Evolutionary conservation across 306 rosid species (phyloP).

Genomic region (Prunus mume): DNA sequence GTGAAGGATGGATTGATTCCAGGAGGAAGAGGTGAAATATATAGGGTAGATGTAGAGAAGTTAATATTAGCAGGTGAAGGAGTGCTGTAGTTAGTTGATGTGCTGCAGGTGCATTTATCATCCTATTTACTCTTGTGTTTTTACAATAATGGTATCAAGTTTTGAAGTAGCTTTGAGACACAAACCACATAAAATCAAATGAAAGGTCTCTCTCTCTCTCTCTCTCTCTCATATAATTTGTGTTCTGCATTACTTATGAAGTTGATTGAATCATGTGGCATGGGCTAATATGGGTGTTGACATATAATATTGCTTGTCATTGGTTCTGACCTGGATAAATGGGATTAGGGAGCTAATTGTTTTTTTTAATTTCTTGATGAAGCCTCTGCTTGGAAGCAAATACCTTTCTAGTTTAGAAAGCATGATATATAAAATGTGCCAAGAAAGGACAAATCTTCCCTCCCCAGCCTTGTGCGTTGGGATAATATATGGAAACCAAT

Average conservation of each 20-base stretch:
- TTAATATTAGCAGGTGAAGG: slow-evolving; percentile 72
- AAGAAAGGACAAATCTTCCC: neutral
- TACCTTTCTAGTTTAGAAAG: neutral
- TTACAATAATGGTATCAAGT: slow-evolving; percentile 16
- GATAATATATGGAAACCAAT: neutral
- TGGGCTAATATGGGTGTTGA: neutral
- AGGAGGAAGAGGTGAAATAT: slow-evolving; percentile 36
- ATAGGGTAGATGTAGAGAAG: slow-evolving; percentile 43
- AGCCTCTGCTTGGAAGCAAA: neutral
- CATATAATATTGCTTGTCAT: slow-evolving; percentile 8
- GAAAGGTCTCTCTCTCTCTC: neutral
- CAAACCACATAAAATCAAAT: neutral
- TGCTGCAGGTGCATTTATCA: slow-evolving; percentile 72
- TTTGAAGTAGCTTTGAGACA: slow-evolving; percentile 12
- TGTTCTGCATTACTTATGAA: neutral
- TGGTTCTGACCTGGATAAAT: neutral
- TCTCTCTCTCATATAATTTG: neutral
- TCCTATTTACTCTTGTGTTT: slow-evolving; percentile 32
- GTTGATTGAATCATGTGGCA: neutral
- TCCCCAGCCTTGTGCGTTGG: neutral
- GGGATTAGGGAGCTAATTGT: neutral
- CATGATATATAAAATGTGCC: neutral
- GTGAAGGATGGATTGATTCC: slow-evolving; percentile 25
- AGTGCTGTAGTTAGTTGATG: slow-evolving; percentile 67
- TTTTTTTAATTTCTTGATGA: neutral